Base-by-base conservation (phyloP, 2,329 filamentous ascomycete genomes). In the Pyricularia grisea region DNA sequence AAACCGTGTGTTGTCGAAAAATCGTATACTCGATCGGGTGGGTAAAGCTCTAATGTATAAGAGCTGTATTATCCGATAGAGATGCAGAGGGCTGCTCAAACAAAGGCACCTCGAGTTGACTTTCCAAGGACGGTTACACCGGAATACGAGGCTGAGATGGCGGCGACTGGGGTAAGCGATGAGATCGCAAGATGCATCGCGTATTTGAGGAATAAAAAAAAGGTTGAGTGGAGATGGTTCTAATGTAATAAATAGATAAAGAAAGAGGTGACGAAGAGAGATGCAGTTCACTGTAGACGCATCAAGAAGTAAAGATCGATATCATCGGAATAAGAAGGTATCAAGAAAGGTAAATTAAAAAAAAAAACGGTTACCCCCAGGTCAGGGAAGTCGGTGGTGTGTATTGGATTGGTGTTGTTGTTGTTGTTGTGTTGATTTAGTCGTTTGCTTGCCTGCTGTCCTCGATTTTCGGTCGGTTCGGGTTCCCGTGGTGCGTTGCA, bases 151-250 rank as follows among this genome's bases (percentile, higher is more conserved):
- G 82, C 84, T 79, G 81, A 84, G 85, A 85, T 81, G 84, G 67
- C 66, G 66, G 83, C 86, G 86, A 89, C 87, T 88, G 86, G 84
- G 81, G 80, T 81, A 73, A 77, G 78, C 77, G 77, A 73, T 75
- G 77, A 78, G 79, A 78, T 81, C 82, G 80, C 83, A 87, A 87
- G 76, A 84, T 81, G 82, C 87, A 89, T 89, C 75, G 81, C 87
- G 71, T 72, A 72, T 71, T 76, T 72, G 70, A 71, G 70, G 71
- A 61, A 71, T 67, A 23, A 68, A 64, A 71, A 68, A 25, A 68
- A 64, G 23, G 23, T 58, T 63, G 63, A 68, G 67, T 65, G 69
- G 33, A n/a, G 65, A 70, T 65, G 65, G 28, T 42, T 64, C 69
- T 64, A 65, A 50, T 66, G 33, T 67, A 68, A 69, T 33, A 63